phyloP scores from a whole-genome alignment of 257 asterid genomes.

The Ligustrum vulgare region DNA sequence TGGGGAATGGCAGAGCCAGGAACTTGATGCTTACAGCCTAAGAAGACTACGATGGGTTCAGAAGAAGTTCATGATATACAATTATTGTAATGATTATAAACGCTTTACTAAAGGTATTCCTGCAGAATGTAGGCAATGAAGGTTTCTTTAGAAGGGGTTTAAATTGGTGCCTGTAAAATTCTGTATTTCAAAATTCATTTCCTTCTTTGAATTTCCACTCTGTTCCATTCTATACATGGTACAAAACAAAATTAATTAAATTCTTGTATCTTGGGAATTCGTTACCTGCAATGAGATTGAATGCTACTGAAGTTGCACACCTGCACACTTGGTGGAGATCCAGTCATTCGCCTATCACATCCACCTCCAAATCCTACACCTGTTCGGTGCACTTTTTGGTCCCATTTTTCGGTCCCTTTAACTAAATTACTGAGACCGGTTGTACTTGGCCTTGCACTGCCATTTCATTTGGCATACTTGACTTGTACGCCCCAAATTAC shows the following conservation, averaged over 20 bases:
- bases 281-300: not conserved
- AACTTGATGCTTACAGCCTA: conserved; percentile 65
- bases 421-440: not conserved
- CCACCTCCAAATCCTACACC: too few relatives aligned
- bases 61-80: conserved; percentile 80
- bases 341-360: too few relatives aligned
- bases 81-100: conserved; percentile 63
- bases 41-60: conserved; percentile 91
- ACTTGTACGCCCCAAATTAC: too few relatives aligned
- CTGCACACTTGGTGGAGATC: too few relatives aligned
- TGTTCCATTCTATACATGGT: not conserved
- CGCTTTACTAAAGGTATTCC: conserved; percentile 72
- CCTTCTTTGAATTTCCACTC: not conserved
- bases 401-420: too few relatives aligned
- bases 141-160: conserved; percentile 15
- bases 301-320: not conserved
- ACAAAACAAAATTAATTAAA: conserved; percentile 6
- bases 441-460: not conserved
- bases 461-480: too few relatives aligned
- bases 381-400: too few relatives aligned
- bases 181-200: conserved; percentile 7
- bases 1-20: conserved; percentile 58
- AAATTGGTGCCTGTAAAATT: conserved; percentile 3
- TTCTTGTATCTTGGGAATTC: not conserved
- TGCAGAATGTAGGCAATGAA: conserved; percentile 47